Conservation (phyloP, 148 eudicot species). For the Chenopodium berlandieri region DNA sequence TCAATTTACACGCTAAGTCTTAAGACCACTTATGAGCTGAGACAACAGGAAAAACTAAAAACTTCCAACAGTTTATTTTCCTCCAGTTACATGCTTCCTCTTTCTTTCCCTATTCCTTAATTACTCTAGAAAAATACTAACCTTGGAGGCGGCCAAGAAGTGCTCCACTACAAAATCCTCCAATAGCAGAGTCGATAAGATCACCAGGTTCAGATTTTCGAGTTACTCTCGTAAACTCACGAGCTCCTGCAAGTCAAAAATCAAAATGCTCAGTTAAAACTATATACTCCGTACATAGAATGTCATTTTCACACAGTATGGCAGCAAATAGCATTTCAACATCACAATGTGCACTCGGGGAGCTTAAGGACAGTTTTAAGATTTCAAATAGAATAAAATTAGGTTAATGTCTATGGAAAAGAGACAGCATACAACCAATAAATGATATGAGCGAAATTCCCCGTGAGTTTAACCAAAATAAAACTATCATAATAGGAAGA, state of each 20-base stretch:
- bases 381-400: background rate
- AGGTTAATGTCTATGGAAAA: background rate
- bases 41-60: background rate
- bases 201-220: conserved; percentile 61
- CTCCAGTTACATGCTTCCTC: background rate
- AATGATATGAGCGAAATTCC: background rate
- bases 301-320: background rate
- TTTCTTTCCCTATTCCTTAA: background rate
- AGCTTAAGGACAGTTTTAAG: background rate
- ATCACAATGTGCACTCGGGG: background rate
- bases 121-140: conserved; percentile 19
- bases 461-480: background rate
- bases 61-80: background rate
- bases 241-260: conserved; percentile 55
- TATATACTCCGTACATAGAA: background rate
- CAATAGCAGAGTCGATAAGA: conserved; percentile 68
- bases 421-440: conserved; percentile 1
- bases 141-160: conserved; percentile 92
- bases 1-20: background rate
- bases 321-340: background rate
- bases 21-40: background rate
- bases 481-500: background rate
- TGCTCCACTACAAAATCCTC: conserved; percentile 81
- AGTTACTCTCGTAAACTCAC: conserved; percentile 68
- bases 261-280: background rate